Evolutionary conservation across 306 rosid genomes (phyloP).

Genomic region (Prunus mume): DNA sequence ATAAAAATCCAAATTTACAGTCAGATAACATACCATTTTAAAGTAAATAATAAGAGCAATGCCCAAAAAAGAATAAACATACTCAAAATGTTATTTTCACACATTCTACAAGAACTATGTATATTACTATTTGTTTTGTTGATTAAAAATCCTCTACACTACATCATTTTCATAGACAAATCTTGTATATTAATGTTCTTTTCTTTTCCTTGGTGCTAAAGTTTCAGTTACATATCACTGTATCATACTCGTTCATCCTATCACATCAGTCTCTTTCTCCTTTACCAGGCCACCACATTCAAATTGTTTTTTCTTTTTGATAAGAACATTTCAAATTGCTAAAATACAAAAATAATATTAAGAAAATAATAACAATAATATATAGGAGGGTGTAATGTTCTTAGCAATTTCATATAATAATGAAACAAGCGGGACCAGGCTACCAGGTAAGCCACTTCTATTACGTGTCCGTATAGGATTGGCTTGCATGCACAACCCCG

Average conservation of each 20-base stretch:
- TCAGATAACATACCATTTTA: not conserved
- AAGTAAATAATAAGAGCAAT: not conserved
- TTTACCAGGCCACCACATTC: not conserved
- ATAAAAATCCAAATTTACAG: not conserved
- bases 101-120: not conserved
- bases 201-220: not conserved
- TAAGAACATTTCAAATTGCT: not conserved
- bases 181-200: not conserved
- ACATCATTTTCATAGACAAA: not conserved
- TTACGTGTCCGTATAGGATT: slow-evolving; percentile 29
- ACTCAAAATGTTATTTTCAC: not conserved
- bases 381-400: not conserved
- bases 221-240: not conserved
- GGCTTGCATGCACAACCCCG: slow-evolving; percentile 2
- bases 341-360: not conserved
- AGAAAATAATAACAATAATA: not conserved
- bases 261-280: not conserved
- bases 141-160: too few relatives aligned
- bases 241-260: not conserved
- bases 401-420: not conserved
- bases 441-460: not conserved
- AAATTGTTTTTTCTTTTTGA: not conserved
- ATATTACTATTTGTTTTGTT: too few relatives aligned
- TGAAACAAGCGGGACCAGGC: not conserved
- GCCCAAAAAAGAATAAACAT: not conserved